Base-by-base conservation (phyloP, 2,329 filamentous ascomycete genomes). In the Chrysosporium queenslandicum region DNA sequence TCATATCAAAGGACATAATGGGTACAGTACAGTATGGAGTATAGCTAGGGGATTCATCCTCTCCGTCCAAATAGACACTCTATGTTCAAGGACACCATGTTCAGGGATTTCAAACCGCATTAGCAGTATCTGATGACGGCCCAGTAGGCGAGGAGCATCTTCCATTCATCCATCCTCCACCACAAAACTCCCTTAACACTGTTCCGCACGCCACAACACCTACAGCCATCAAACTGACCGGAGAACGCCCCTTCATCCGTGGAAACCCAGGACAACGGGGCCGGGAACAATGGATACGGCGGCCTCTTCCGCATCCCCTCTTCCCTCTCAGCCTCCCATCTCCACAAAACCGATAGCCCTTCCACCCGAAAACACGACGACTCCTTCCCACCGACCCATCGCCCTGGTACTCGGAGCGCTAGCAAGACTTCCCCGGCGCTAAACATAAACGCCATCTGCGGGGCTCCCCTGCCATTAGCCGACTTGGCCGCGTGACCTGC, bases 351-450 rank as follows among this genome's bases (percentile, higher is more conserved):
- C 7, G 7, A 34, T 4, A 34, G 3, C 7, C 32, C 8, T 11
- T 4, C 14, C 32, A 14, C 11, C 32, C 32, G 12, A 4, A 34
- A 11, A 11, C 27, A 7, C 14, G 4, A 36, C 3, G 2, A 20
- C 18, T 40, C 36, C 12, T 12, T 5, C 39, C 20, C 36, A n/a
- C 4, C 32, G 14, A 25, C 39, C 46, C 46, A 21, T 48, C 21
- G 46, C 46, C 46, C 34, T 40, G 46, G 46, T 48, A 27, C 46
- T 48, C 32, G 46, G 46, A 27, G 32, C 46, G 32, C 43, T 40
- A 48, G 46, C 29, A 23, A 29, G 9, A 23, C 43, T 48, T 40
- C 46, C 46, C 46, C 32, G 36, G 36, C 46, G 46, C 46, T 48
- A 48, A 40, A 37, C 18, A 29, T 48, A 39, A 30, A 20, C 43